A percentile compares a stretch with the other conserved stretches of the same genome.
These are phyloP conservation scores for Nyctanthes arbortristis DNA, from an alignment of 257 asterid genomes.

Conservation along the genomic window DNA sequence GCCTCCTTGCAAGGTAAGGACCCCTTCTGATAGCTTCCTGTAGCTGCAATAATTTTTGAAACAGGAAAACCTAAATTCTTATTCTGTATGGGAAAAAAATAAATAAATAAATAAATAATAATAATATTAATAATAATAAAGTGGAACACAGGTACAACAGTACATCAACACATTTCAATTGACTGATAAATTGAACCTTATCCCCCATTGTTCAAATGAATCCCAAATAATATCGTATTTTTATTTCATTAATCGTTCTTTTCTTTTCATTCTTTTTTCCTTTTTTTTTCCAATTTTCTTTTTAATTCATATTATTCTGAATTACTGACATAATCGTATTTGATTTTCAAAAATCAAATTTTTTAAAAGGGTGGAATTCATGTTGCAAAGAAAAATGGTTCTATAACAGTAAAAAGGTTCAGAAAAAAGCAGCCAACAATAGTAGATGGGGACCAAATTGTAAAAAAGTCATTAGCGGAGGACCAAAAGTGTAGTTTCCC, in stretches of 20 bases:
- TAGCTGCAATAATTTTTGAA: conserved; percentile 49
- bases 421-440: background rate
- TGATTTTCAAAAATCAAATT: background rate
- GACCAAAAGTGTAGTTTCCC: background rate
- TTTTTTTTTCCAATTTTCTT: background rate
- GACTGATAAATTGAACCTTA: background rate
- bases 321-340: background rate
- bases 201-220: background rate
- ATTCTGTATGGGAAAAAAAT: background rate
- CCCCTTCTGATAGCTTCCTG: conserved; percentile 85
- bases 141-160: background rate
- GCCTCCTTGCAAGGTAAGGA: conserved; percentile 67
- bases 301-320: background rate
- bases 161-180: background rate
- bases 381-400: background rate
- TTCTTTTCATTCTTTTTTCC: no score
- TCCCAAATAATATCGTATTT: background rate
- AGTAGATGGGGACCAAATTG: background rate
- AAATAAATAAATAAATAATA: background rate
- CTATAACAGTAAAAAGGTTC: background rate
- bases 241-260: no score
- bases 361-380: background rate
- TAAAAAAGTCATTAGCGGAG: background rate
- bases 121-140: background rate
- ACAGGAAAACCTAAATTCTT: background rate